Conservation (phyloP, 2,329 filamentous ascomycete species). For the Ophiosphaerella korrae region DNA sequence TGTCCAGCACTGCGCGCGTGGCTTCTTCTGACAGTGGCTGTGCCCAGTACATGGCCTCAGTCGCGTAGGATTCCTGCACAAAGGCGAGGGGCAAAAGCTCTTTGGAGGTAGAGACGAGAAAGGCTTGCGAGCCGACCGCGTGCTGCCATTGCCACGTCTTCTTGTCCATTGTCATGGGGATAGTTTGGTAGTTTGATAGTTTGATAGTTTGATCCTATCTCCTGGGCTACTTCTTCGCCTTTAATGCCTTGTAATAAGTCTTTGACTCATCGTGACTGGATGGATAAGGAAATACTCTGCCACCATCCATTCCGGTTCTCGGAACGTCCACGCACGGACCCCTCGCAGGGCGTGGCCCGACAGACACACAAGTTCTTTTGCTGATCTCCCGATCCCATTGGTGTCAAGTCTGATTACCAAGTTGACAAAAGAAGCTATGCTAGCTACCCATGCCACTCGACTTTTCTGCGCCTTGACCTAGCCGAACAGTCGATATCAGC, state of each 20-base stretch:
- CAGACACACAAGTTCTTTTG: no score
- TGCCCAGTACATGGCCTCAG: slow-evolving; percentile 39
- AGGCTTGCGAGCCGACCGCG: slow-evolving; percentile 21
- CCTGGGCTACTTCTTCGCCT: neutral
- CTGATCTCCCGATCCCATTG: no score
- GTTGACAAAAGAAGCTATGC: no score
- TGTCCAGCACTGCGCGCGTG: slow-evolving; percentile 34
- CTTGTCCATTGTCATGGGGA: slow-evolving; percentile 19
- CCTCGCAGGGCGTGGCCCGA: no score
- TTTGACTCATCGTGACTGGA: neutral
- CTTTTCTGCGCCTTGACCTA: no score
- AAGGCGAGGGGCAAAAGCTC: slow-evolving; percentile 36
- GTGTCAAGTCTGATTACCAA: no score
- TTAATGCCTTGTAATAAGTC: neutral
- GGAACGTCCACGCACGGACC: neutral
- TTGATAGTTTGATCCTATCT: neutral
- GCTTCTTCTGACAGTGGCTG: slow-evolving; percentile 23
- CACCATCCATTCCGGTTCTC: no score
- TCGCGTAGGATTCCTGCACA: slow-evolving; percentile 36
- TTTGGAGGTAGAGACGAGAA: slow-evolving; percentile 35
- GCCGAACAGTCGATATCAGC: no score
- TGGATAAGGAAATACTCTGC: no score
- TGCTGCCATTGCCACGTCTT: slow-evolving; percentile 32
- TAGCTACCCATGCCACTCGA: no score
- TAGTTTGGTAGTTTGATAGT: neutral